These are phyloP conservation scores for Rhizoclosmatium hyalinum DNA, from an alignment of 371 early-diverging fungal species.

Conservation along the genomic window DNA sequence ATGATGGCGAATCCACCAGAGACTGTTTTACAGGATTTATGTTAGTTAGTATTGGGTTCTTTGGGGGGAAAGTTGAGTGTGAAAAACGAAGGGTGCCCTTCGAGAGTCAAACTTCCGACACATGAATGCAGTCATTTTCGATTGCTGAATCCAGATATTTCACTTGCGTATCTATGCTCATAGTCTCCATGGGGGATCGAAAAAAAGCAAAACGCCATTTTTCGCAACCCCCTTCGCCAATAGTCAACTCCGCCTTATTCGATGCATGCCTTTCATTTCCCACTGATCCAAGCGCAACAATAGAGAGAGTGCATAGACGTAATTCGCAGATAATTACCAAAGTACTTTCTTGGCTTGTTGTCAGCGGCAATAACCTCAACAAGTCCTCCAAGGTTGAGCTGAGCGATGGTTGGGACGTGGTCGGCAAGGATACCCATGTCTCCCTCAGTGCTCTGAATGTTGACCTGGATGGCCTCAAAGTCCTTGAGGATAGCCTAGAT, in stretches of 20 bases:
- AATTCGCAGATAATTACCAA: conserved; percentile 65
- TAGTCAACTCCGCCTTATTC: too few relatives aligned
- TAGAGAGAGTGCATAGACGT: too few relatives aligned
- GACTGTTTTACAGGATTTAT: conserved; percentile 58
- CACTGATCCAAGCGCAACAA: too few relatives aligned
- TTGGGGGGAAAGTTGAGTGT: not conserved
- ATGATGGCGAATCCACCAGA: conserved; percentile 96
- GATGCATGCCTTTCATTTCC: too few relatives aligned
- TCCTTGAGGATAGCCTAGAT: conserved; percentile 71
- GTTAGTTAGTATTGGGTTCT: not conserved
- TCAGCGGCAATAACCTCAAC: conserved; percentile 82
- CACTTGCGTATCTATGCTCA: too few relatives aligned
- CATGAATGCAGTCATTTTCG: too few relatives aligned
- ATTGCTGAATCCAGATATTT: too few relatives aligned
- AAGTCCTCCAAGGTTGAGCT: conserved; percentile 92
- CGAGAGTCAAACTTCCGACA: too few relatives aligned
- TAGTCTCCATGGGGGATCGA: not conserved
- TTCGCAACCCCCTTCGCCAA: not conserved
- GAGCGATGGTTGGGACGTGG: conserved; percentile 96
- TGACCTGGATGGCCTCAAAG: conserved; percentile 88
- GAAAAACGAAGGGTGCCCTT: not conserved
- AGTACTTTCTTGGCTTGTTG: conserved; percentile 87
- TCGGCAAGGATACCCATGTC: conserved; percentile 98
- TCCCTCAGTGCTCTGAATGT: conserved; percentile 92
- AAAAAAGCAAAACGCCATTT: not conserved